These are phyloP conservation scores for Kwoniella sp. DNA, from an alignment of 768 basidiomycete genomes.

Conservation along the genomic window DNA sequence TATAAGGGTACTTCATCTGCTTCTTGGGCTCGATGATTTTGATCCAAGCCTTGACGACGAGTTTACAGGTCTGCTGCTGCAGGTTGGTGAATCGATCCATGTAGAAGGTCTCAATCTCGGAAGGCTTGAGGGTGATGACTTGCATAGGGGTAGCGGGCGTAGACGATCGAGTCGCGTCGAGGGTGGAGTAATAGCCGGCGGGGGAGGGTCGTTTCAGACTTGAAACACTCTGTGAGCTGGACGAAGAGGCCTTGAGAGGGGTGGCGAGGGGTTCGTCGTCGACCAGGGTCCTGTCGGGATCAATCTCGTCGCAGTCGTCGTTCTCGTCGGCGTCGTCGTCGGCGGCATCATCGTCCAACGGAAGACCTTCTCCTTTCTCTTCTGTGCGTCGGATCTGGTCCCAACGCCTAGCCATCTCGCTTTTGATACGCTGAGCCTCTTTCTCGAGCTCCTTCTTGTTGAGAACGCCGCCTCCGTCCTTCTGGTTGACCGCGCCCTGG, in stretches of 20 bases:
- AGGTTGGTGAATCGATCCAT: constrained; percentile 40
- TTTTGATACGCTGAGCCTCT: constrained; percentile 28
- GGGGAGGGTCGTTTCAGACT: constrained; percentile 18
- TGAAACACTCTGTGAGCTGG: not conserved
- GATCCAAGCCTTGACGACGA: constrained; percentile 52
- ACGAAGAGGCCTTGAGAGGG: constrained; percentile 8
- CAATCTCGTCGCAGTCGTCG: constrained; percentile 24
- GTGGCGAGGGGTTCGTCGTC: constrained; percentile 27
- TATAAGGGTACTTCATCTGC: constrained; percentile 51
- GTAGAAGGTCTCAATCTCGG: constrained; percentile 43
- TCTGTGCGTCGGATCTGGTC: constrained; percentile 39
- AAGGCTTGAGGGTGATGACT: constrained; percentile 33
- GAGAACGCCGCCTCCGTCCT: constrained; percentile 23
- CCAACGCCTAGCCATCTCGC: constrained; percentile 37
- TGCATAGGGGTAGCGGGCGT: constrained; percentile 30
- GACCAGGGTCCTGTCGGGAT: constrained; percentile 37
- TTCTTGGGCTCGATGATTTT: constrained; percentile 53
- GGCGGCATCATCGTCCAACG: constrained; percentile 29
- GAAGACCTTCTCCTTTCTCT: constrained; percentile 33
- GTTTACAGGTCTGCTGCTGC: constrained; percentile 49
- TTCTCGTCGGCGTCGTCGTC: constrained; percentile 26
- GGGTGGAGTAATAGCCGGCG: constrained; percentile 28
- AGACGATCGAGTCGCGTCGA: constrained; percentile 23
- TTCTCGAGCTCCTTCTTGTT: constrained; percentile 32
- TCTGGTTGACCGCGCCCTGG: constrained; percentile 31